A percentile compares a stretch with the other conserved stretches of the same genome.
phyloP scores from a whole-genome alignment of 768 basidiomycete species.

The Russula earlei region DNA sequence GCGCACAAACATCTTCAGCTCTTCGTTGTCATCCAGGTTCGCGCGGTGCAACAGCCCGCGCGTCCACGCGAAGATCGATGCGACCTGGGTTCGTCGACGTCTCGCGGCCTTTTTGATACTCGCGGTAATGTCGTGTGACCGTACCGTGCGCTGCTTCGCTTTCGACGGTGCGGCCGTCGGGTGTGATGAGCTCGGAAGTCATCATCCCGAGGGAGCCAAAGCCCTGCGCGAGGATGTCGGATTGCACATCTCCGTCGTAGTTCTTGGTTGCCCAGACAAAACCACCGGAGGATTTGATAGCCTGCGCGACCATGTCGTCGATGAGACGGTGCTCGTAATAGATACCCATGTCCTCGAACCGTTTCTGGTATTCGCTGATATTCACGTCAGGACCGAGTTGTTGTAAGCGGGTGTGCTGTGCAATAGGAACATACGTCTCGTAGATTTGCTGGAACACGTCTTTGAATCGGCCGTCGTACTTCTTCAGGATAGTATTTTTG shows the following conservation, averaged over 20 bases:
- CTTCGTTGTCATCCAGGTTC: constrained; percentile 78
- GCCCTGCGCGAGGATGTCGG: constrained; percentile 94
- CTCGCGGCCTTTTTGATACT: constrained; percentile 94
- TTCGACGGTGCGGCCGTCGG: constrained; percentile 88
- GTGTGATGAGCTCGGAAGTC: constrained; percentile 92
- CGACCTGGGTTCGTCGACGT: constrained; percentile 98
- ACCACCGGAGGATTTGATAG: constrained; percentile 91
- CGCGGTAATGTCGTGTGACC: constrained; percentile 94
- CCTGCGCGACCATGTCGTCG: constrained; percentile 98
- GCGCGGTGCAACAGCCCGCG: constrained; percentile 89
- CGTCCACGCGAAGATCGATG: constrained; percentile 98
- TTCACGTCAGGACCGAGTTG: not conserved
- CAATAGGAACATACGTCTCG: constrained; percentile 40
- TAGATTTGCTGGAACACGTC: constrained; percentile 98
- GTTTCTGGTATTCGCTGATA: constrained; percentile 53
- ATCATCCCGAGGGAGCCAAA: constrained; percentile 98
- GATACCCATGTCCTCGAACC: constrained; percentile 61
- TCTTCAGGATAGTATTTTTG: constrained; percentile 96
- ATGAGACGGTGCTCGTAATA: constrained; percentile 96
- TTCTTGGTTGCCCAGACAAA: constrained; percentile 64
- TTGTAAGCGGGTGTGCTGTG: not conserved
- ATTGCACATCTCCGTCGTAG: constrained; percentile 54
- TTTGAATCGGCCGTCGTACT: constrained; percentile 98
- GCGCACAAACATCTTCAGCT: constrained; percentile 61
- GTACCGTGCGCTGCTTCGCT: constrained; percentile 96